phyloP scores from a whole-genome alignment of 805 yeast genomes.

The Scheffersomyces coipomensis region DNA sequence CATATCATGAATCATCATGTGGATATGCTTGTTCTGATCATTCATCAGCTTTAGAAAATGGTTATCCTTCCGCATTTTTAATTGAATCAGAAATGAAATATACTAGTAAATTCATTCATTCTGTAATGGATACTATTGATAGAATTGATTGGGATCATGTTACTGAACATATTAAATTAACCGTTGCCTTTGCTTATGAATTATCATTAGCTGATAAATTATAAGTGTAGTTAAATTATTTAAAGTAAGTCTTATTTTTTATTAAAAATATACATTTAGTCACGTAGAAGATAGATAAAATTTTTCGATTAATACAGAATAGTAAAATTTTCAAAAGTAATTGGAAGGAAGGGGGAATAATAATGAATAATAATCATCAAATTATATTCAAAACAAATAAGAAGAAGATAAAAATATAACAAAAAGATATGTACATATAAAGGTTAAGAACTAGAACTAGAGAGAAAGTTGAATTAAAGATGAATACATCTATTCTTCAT shows the following conservation, averaged over 20 bases:
- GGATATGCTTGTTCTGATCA: slow-evolving; percentile 96
- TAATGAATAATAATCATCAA: no score
- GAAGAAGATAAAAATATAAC: background rate
- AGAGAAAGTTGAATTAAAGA: background rate
- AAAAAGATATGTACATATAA: background rate
- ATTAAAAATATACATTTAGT: no score
- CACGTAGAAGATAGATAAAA: no score
- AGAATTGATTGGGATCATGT: slow-evolving; percentile 76
- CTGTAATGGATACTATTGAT: slow-evolving; percentile 77
- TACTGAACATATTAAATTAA: slow-evolving; percentile 75
- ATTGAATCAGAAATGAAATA: slow-evolving; percentile 71
- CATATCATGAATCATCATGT: slow-evolving; percentile 73
- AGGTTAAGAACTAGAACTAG: background rate
- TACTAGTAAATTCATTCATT: slow-evolving; percentile 72
- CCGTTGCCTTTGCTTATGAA: slow-evolving; percentile 72
- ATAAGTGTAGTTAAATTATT: no score
- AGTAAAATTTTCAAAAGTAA: no score
- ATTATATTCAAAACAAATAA: no score
- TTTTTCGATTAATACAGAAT: no score
- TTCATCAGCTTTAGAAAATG: slow-evolving; percentile 77
- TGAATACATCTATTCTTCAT: background rate
- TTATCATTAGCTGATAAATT: slow-evolving; percentile 42
- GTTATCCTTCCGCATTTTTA: slow-evolving; percentile 82
- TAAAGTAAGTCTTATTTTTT: background rate
- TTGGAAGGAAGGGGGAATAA: no score